These are phyloP conservation scores for Aurantiochytrium sp. DNA, from an alignment of 108 stramenopile species.

Conservation along the genomic window DNA sequence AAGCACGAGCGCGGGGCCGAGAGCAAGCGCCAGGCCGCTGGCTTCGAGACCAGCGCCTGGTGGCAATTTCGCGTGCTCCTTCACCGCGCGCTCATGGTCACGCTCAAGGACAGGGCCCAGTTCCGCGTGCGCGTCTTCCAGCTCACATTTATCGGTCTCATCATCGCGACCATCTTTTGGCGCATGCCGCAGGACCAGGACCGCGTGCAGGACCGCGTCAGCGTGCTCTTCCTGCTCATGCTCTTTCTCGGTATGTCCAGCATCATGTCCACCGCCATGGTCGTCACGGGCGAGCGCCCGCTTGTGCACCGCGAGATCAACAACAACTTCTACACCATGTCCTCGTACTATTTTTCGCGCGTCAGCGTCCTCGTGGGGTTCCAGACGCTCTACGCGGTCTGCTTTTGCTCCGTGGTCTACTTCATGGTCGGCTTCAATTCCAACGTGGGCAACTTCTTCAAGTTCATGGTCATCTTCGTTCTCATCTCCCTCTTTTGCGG, in stretches of 20 bases:
- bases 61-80: not conserved
- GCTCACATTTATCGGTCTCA: not conserved
- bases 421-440: not conserved
- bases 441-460: not conserved
- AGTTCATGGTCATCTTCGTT: not conserved
- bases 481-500: not conserved
- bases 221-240: not conserved
- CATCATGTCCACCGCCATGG: slow-evolving; percentile 22
- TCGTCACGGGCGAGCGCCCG: not conserved
- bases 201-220: not conserved
- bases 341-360: not conserved
- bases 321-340: not conserved
- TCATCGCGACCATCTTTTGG: not conserved
- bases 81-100: not conserved
- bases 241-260: slow-evolving; percentile 23
- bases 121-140: not conserved
- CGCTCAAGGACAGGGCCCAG: slow-evolving; percentile 15
- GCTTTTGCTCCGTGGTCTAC: not conserved
- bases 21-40: not conserved
- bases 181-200: not conserved
- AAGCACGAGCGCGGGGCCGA: not conserved
- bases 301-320: not conserved
- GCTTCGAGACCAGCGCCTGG: not conserved
- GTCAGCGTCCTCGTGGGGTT: not conserved
- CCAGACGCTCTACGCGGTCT: not conserved